These are phyloP conservation scores for Monilinia laxa DNA, from an alignment of 2,329 filamentous ascomycete genomes.

Conservation along the genomic window DNA sequence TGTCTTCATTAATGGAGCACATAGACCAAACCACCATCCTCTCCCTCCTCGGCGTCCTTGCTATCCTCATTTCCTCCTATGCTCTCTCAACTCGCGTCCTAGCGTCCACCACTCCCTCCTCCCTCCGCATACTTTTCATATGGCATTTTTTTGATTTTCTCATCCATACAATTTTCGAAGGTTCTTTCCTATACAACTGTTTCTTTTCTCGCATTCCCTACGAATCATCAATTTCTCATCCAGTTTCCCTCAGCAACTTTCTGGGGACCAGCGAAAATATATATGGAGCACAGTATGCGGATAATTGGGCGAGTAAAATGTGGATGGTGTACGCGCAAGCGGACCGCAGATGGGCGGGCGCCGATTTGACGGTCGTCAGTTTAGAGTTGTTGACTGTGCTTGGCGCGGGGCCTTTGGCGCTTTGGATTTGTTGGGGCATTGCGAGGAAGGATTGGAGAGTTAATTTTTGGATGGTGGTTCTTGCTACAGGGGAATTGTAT, in stretches of 20 bases:
- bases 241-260: constrained; percentile 45
- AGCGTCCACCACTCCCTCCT: constrained; percentile 41
- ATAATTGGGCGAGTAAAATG: constrained; percentile 55
- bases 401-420: constrained; percentile 58
- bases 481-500: constrained; percentile 66
- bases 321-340: constrained; percentile 71
- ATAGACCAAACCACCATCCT: constrained; percentile 61
- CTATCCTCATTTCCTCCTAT: constrained; percentile 54
- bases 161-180: constrained; percentile 89
- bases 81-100: constrained; percentile 48
- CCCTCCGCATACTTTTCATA: constrained; percentile 77
- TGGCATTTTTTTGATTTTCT: constrained; percentile 94
- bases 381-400: constrained; percentile 66
- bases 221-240: constrained; percentile 42
- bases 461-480: constrained; percentile 62
- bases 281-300: constrained; percentile 57
- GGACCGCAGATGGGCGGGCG: constrained; percentile 62
- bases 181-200: constrained; percentile 88
- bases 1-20: constrained; percentile 40
- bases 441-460: constrained; percentile 53
- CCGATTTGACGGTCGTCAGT: constrained; percentile 61
- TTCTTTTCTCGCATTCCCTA: constrained; percentile 67
- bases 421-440: constrained; percentile 61
- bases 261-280: constrained; percentile 50
- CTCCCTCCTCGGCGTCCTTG: constrained; percentile 56